A percentile compares a stretch with the other conserved stretches of the same genome.
Evolutionary conservation across 768 basidiomycete species (phyloP).

Genomic region (Harrya chromipes): DNA sequence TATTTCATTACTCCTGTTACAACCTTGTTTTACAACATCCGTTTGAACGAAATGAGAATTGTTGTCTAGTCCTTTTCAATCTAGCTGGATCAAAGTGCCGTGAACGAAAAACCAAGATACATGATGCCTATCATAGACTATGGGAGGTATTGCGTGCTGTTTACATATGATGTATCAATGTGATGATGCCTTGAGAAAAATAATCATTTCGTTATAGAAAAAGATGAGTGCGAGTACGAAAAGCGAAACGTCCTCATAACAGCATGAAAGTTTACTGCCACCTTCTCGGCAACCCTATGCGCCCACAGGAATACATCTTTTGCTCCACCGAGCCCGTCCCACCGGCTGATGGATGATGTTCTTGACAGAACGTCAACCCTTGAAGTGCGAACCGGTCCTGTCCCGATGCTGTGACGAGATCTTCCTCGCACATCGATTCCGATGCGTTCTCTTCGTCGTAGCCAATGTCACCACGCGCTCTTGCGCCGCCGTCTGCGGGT

Average conservation of each 20-base stretch:
- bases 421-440: slow-evolving; percentile 16
- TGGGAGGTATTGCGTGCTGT: slow-evolving; percentile 17
- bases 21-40: slow-evolving; percentile 7
- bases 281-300: slow-evolving; percentile 16
- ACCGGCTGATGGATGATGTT: slow-evolving; percentile 9
- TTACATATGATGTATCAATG: slow-evolving; percentile 25
- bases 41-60: neutral
- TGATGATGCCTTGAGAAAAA: slow-evolving; percentile 17
- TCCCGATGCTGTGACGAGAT: slow-evolving; percentile 10
- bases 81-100: slow-evolving; percentile 1
- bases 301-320: slow-evolving; percentile 19
- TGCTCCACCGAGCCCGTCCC: slow-evolving; percentile 17
- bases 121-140: slow-evolving; percentile 19
- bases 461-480: neutral
- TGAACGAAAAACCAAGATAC: slow-evolving; percentile 16
- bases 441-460: slow-evolving; percentile 15
- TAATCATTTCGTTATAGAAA: slow-evolving; percentile 9
- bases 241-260: no score
- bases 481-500: neutral
- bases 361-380: slow-evolving; percentile 14
- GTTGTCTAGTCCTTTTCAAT: neutral
- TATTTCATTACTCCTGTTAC: slow-evolving; percentile 7
- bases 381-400: slow-evolving; percentile 17
- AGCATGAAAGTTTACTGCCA: slow-evolving; percentile 17
- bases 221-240: neutral